Evolutionary conservation across 257 asterid species (phyloP).

Genomic region (Euphrasia confusa): DNA sequence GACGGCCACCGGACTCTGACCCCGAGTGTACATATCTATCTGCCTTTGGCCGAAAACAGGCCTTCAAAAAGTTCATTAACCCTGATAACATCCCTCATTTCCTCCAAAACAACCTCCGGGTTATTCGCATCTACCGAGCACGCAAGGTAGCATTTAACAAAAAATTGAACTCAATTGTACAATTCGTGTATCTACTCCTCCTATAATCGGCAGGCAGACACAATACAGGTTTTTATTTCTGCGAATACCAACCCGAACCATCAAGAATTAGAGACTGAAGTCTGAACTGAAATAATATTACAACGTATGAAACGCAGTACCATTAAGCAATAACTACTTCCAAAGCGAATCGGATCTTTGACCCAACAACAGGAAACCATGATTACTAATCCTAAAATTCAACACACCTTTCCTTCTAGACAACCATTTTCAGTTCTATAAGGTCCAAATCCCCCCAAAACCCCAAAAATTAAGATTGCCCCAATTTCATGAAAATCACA

Average conservation of each 20-base stretch:
- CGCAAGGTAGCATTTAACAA: conserved; percentile 18
- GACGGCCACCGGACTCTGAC: conserved; percentile 53
- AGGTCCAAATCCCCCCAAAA: conserved; percentile 35
- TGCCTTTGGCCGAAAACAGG: conserved; percentile 65
- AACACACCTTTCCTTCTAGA: conserved; percentile 33
- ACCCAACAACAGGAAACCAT: conserved; percentile 27
- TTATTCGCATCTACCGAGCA: conserved; percentile 34
- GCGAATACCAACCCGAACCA: conserved; percentile 28
- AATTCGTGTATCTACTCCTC: conserved; percentile 14
- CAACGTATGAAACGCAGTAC: conserved; percentile 4
- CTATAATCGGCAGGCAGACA: conserved; percentile 21
- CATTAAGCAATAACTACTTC: conserved; percentile 6
- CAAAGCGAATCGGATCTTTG: conserved; percentile 34
- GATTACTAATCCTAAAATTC: conserved; percentile 27
- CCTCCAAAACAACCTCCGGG: conserved; percentile 48
- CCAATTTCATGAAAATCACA: conserved; percentile 28
- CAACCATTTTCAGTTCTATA: conserved; percentile 42
- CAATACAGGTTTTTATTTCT: conserved; percentile 20
- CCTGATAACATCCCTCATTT: conserved; percentile 77
- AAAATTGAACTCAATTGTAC: conserved; percentile 20
- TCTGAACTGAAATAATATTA: conserved; percentile 4
- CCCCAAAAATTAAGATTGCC: conserved; percentile 20
- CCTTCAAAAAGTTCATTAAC: conserved; percentile 62
- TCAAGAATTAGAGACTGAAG: conserved; percentile 30
- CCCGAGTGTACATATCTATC: conserved; percentile 39